Evolutionary conservation across 2,329 filamentous ascomycete species (phyloP).

Genomic region (Elsinoe necatrix): DNA sequence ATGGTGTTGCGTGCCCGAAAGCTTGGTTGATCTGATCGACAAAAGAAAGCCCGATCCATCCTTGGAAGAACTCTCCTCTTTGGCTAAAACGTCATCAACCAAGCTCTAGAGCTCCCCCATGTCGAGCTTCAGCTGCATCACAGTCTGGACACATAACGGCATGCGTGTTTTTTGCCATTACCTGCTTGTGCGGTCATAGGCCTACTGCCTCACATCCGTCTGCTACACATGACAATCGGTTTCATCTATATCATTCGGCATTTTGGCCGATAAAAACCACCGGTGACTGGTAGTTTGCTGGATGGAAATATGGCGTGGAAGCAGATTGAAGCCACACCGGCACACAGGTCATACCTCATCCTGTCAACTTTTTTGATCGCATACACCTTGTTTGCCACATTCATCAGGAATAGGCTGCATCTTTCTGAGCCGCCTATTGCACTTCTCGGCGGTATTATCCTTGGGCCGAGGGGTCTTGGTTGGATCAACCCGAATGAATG

Average conservation of each 20-base stretch:
- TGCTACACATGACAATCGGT: background rate
- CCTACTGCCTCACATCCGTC: background rate
- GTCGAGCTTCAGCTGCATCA: background rate
- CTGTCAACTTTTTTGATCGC: constrained; percentile 39
- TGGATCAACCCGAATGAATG: constrained; percentile 35
- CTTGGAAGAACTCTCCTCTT: background rate
- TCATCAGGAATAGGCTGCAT: constrained; percentile 41
- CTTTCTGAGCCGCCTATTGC: constrained; percentile 43
- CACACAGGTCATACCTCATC: constrained; percentile 39
- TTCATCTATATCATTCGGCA: background rate
- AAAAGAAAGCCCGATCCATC: background rate
- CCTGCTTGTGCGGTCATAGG: background rate
- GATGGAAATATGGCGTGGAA: constrained; percentile 31
- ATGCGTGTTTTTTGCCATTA: background rate
- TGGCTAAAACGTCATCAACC: constrained; percentile 3
- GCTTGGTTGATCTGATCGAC: constrained; percentile 10
- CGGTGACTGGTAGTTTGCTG: background rate
- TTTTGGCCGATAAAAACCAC: background rate
- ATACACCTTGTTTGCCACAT: constrained; percentile 39
- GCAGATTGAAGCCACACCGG: constrained; percentile 39
- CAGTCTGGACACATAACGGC: background rate
- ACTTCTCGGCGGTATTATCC: constrained; percentile 37
- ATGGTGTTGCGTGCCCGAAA: background rate
- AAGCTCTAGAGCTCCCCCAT: background rate
- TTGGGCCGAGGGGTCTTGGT: constrained; percentile 35